Base-by-base conservation (phyloP, 768 basidiomycete genomes). In the Suillus plorans region DNA sequence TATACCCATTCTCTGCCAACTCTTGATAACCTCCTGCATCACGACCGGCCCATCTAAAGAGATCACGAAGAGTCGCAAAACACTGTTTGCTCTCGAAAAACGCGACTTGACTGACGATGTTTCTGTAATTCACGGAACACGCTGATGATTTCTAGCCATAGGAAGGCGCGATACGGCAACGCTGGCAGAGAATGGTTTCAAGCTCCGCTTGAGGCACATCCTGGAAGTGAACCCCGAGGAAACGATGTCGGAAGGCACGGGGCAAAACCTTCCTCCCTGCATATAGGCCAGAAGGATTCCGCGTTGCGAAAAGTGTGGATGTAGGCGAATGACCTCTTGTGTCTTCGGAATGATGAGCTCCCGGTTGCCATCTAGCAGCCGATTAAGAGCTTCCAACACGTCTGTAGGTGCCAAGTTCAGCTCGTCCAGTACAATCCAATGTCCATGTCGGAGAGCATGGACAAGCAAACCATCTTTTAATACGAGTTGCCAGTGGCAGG, bases 401-500 rank as follows among this genome's bases (percentile, higher is more conserved):
- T 99, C 97, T 5, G 95, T 99, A 3, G 97, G 97, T 5, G 97
- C 97, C 49, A 99, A 81, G 76, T 99, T 99, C 68, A 99, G 83
- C 73, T 99, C 97, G 72, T 99, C 97, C 45, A 99, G 84, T 13
- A 99, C 97, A 63, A 99, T 94, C 97, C 97, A 99, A 74, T 98
- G 89, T 13, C 97, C 97, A 39, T 87, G 80, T 37, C 95, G 88
- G n/a, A 99, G 82, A 5, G 97, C 97, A 57, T 90, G 92, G 12
- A 99, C 94, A 28, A 99, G 84, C 0, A 99, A 79, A 9, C 97
- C 97, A 73, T 99, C 97, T 70, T 90, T 91, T 79, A 97, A 99
- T 10, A 93, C 88, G 18, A 99, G 85, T 94, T 96, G n/a, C 97
- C 97, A 0, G 95, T 94, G 16, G 84, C 73, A 9, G 95, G 88